Evolutionary conservation across 129 eudicot genomes (phyloP), one percentile per base, ranked within the genome.

Genomic region (sunflower (Helianthus annuus)): DNA sequence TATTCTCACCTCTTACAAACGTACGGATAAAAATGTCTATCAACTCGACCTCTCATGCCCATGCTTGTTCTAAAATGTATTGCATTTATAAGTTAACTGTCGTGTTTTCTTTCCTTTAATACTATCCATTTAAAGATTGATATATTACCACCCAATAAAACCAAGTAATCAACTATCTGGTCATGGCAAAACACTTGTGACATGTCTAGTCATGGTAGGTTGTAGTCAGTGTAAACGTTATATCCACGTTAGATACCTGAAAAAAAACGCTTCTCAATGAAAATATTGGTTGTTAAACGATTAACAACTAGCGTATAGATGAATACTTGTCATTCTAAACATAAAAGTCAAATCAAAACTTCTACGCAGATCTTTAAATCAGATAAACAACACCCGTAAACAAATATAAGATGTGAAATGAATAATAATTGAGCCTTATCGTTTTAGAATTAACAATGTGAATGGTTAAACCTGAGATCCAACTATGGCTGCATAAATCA

Each of bases 401-500:
- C 16, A 27, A 2, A 14, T 12, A 44, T 15, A 59, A 27, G 27
- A 36, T 15, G 34, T 63, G 70, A 49, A 74, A 7, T 57, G 56
- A 24, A 27, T 19, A n/a, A 14, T 22, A 68, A 68, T 48, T 10
- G 55, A 22, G 14, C 4, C 48, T 68, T 22, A 38, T 48, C n/a
- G 7, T n/a, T 61, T 53, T 39, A 38, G 53, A 48, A 61, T 77
- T 19, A 29, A 51, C 39, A 77, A 71, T 70, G 82, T 78, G 82
- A 78, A 78, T 52, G 67, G 62, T 63, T 78, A 63, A 70, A 40
- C 76, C 66, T 51, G 62, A 39, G 66, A 77, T 70, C 76, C 16
- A 53, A 11, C 24, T 32, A 78, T 70, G 82, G 65, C 77, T 70
- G 76, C 82, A 71, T 53, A 42, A 49, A 70, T 70, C 74, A 48